Evolutionary conservation across 768 basidiomycete species (phyloP).

Genomic region (Tephrocybe sp.): DNA sequence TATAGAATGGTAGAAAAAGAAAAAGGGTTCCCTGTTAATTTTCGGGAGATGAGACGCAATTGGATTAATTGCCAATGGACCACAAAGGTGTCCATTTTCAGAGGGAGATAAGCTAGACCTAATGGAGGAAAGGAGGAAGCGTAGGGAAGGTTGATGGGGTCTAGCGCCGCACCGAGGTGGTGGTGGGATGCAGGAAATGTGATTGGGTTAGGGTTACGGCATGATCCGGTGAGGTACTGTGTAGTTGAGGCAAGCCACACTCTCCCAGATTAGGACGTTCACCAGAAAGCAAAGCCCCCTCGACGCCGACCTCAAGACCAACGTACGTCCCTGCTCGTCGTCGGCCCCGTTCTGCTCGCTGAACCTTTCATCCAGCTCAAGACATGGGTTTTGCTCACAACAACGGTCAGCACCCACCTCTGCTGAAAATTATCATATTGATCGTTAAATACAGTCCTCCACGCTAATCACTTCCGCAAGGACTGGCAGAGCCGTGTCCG

Average conservation of each 20-base stretch:
- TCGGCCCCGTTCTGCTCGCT: slow-evolving; percentile 17
- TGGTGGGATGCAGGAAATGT: background rate
- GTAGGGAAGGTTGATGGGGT: background rate
- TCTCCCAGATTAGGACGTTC: slow-evolving; percentile 23
- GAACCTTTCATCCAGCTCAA: slow-evolving; percentile 36
- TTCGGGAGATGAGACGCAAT: background rate
- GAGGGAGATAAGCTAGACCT: background rate
- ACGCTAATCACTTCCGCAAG: slow-evolving; percentile 95
- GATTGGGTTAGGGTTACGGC: slow-evolving; percentile 37
- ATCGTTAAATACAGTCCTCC: slow-evolving; percentile 61
- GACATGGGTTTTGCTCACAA: slow-evolving; percentile 79
- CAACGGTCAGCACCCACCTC: slow-evolving; percentile 80
- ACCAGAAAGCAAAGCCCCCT: slow-evolving; percentile 29
- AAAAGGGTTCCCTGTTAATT: slow-evolving; percentile 6
- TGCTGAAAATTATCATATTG: background rate
- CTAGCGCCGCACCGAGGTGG: slow-evolving; percentile 5
- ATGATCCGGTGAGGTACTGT: slow-evolving; percentile 35
- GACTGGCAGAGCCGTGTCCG: slow-evolving; percentile 97
- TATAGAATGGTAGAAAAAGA: background rate
- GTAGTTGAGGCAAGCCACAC: slow-evolving; percentile 43
- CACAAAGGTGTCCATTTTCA: background rate
- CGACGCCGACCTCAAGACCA: slow-evolving; percentile 48
- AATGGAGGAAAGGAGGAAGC: slow-evolving; percentile 10
- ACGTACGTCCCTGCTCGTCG: slow-evolving; percentile 31
- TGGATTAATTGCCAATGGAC: slow-evolving; percentile 6